phyloP scores from a whole-genome alignment of 2,329 filamentous ascomycete species.

The Coccinonectria pachysandricola region DNA sequence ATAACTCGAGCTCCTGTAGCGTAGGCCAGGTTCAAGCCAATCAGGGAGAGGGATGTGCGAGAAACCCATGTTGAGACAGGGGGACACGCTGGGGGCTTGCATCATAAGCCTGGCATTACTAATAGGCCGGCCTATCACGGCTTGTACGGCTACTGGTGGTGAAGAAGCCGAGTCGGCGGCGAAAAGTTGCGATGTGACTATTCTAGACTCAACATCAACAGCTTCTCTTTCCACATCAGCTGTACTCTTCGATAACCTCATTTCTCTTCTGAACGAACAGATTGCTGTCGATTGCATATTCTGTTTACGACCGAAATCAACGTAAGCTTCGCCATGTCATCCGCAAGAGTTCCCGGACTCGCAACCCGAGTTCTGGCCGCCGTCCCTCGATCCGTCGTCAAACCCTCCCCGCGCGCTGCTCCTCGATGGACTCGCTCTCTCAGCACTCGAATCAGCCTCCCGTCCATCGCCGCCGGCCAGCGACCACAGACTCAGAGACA shows the following conservation, averaged over 20 bases:
- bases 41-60: too few species aligned
- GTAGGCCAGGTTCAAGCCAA: too few species aligned
- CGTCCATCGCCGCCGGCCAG: constrained; percentile 9
- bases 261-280: too few species aligned
- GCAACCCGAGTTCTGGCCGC: constrained; percentile 16
- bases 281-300: too few species aligned
- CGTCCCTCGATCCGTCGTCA: constrained; percentile 12
- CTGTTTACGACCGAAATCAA: too few species aligned
- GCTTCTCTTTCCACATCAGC: too few species aligned
- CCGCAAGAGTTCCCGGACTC: constrained; percentile 13
- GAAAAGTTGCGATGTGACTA: constrained; percentile 17
- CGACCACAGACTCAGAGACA: constrained; percentile 12
- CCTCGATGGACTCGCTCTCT: constrained; percentile 20
- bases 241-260: too few species aligned
- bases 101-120: constrained; percentile 25
- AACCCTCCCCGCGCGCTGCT: constrained; percentile 12
- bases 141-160: constrained; percentile 6
- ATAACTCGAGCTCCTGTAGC: too few species aligned
- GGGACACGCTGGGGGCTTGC: constrained; percentile 10
- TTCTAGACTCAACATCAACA: too few species aligned
- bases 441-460: constrained; percentile 15
- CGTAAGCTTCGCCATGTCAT: constrained; percentile 18
- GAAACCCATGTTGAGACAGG: too few species aligned
- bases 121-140: constrained; percentile 21
- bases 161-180: constrained; percentile 13